phyloP scores from a whole-genome alignment of 1,284 basidiomycete genomes.

The Moniliophthora roreri region DNA sequence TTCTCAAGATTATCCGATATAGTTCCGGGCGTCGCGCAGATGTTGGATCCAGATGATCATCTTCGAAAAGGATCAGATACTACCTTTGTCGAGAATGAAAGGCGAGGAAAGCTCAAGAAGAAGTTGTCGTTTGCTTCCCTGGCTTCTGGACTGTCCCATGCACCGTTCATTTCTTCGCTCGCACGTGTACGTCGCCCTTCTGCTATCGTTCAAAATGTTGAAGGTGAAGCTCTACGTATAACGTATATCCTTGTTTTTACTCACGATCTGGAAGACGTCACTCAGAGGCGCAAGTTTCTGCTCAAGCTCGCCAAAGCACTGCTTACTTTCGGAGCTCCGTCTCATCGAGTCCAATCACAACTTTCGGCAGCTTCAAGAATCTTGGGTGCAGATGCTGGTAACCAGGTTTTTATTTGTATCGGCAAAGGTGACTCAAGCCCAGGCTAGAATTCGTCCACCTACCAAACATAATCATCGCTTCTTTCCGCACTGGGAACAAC shows the following conservation, averaged over 20 bases:
- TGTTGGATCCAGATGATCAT: not conserved
- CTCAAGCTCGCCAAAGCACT: slow-evolving; percentile 80
- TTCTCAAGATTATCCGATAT: slow-evolving; percentile 5
- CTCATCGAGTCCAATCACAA: slow-evolving; percentile 84
- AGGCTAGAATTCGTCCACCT: slow-evolving; percentile 74
- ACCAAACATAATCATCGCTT: slow-evolving; percentile 77
- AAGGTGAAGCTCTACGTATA: slow-evolving; percentile 26
- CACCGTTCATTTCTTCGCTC: slow-evolving; percentile 13
- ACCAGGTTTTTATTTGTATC: slow-evolving; percentile 11
- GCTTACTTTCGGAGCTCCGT: slow-evolving; percentile 81
- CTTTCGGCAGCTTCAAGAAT: slow-evolving; percentile 53
- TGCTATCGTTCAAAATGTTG: slow-evolving; percentile 32
- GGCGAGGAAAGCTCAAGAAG: slow-evolving; percentile 1
- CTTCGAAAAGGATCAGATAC: slow-evolving; percentile 2
- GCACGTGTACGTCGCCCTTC: slow-evolving; percentile 24
- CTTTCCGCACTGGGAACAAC: slow-evolving; percentile 68
- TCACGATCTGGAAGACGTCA: slow-evolving; percentile 44
- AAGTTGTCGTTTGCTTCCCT: slow-evolving; percentile 10
- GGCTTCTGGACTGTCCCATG: slow-evolving; percentile 6
- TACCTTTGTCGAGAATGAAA: slow-evolving; percentile 7
- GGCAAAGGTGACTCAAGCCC: not conserved
- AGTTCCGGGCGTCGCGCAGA: not conserved
- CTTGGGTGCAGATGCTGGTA: slow-evolving; percentile 42
- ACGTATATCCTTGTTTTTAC: not conserved
- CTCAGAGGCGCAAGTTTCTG: slow-evolving; percentile 72